phyloP scores from a whole-genome alignment of 2,329 filamentous ascomycete genomes.

The Curvularia sp. region DNA sequence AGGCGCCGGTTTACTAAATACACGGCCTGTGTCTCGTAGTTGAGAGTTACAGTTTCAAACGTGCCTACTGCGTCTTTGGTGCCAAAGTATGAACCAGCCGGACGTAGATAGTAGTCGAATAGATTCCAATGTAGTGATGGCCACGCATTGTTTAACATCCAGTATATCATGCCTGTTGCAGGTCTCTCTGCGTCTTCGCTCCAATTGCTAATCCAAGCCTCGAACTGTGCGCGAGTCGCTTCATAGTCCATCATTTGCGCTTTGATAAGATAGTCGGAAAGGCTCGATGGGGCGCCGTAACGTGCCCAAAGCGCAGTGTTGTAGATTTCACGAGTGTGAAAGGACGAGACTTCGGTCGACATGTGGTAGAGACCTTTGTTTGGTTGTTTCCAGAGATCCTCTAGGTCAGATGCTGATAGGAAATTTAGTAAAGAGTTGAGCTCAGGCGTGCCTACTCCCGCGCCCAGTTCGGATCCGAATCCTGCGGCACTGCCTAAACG shows the following conservation, averaged over 20 bases:
- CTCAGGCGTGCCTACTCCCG: slow-evolving; percentile 69
- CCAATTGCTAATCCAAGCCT: slow-evolving; percentile 63
- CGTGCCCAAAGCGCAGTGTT: slow-evolving; percentile 62
- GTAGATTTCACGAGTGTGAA: slow-evolving; percentile 65
- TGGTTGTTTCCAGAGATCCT: slow-evolving; percentile 64
- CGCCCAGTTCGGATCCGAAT: slow-evolving; percentile 68
- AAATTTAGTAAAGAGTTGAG: slow-evolving; percentile 63
- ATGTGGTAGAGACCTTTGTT: slow-evolving; percentile 66
- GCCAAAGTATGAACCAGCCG: slow-evolving; percentile 67
- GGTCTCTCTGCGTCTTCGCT: slow-evolving; percentile 56
- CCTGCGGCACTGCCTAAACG: slow-evolving; percentile 66
- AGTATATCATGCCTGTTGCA: slow-evolving; percentile 69
- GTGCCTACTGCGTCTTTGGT: slow-evolving; percentile 57
- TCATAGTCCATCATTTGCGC: slow-evolving; percentile 71
- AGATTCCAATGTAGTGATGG: slow-evolving; percentile 70
- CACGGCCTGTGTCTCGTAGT: slow-evolving; percentile 57
- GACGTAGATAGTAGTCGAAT: slow-evolving; percentile 68
- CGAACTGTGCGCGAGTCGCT: slow-evolving; percentile 66
- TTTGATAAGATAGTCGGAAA: slow-evolving; percentile 67
- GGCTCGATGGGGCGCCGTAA: slow-evolving; percentile 60
- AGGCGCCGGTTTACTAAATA: slow-evolving; percentile 65
- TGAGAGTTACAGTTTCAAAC: slow-evolving; percentile 63
- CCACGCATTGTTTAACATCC: slow-evolving; percentile 73
- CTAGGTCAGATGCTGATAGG: slow-evolving; percentile 59
- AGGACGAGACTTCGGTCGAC: slow-evolving; percentile 63